Base-by-base conservation (phyloP, 768 basidiomycete species). In the Mycena albidolilacea region DNA sequence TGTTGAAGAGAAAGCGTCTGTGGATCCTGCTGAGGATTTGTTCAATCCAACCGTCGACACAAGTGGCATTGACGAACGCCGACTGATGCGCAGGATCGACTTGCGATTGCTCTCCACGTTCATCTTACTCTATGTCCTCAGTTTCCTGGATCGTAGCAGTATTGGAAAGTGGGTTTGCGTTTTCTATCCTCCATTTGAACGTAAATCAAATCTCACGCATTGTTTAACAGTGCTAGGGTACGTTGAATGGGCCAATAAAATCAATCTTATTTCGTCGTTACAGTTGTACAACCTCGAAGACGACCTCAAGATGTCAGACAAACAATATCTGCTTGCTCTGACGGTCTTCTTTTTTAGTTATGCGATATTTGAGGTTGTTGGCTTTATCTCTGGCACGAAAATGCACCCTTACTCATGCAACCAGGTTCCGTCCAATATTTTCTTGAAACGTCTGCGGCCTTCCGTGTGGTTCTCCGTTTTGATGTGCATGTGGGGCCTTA, bases 31-130 rank as follows among this genome's bases (percentile, higher is more conserved):
- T 37, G 72, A 71, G 72, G 71, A 81, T 64, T 38, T 86, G 30
- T 91, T 89, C 77, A 84, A 84, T 41, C 84, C 87, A 17, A 86
- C 88, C 12, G 80, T 90, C n/a, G 88, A 90, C 74, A 86, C 84
- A 3, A 87, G 87, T 46, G 75, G 78, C 10, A 76, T 93, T 52
- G 84, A 92, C 75, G 91, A 91, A 77, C 84, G 82, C 62, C 86
- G 82, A 64, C 84, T 93, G 21, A 80, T 88, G 57, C 82, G 91
- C 60, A 91, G 87, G 79, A 88, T 93, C 60, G 93, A 93, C 78
- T 69, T 89, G 77, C 87, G 86, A 77, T 84, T 95, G 69, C 86
- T 95, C 39, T 95, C 95, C 44, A 95, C 92, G 91, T 82, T 96
- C 23, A 86, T 91, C 8, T 77, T 94, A 9, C 83, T 96, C 35